Conservation (phyloP, 2,329 filamentous ascomycete genomes). For the Exophiala alcalophila region DNA sequence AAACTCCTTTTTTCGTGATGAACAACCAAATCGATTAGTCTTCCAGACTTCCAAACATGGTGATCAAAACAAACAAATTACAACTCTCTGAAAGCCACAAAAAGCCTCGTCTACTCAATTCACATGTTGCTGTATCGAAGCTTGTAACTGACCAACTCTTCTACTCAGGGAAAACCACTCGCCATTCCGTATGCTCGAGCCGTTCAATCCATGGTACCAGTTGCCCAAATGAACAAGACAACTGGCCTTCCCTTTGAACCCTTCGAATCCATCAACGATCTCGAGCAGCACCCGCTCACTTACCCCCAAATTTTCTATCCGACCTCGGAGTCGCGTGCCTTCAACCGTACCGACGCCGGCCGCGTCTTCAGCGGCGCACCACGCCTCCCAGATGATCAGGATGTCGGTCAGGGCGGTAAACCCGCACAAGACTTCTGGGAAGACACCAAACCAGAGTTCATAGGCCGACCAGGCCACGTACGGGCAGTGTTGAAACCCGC, state of each 20-base stretch:
- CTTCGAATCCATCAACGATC: conserved; percentile 64
- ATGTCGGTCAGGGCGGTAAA: conserved; percentile 33
- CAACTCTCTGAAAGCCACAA: conserved; percentile 64
- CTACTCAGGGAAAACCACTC: conserved; percentile 66
- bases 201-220: conserved; percentile 75
- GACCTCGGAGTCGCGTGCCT: conserved; percentile 60
- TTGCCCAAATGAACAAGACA: conserved; percentile 49
- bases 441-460: conserved; percentile 37
- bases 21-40: conserved; percentile 94
- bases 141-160: conserved; percentile 1
- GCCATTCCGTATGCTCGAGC: conserved; percentile 74
- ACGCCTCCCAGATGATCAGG: conserved; percentile 37
- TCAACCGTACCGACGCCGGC: conserved; percentile 64
- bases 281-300: conserved; percentile 57
- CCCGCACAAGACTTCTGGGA: conserved; percentile 31
- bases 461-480: conserved; percentile 43
- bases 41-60: conserved; percentile 90
- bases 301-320: conserved; percentile 60
- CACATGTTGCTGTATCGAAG: not conserved
- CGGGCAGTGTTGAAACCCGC: conserved; percentile 58
- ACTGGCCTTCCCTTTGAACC: conserved; percentile 38
- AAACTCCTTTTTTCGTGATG: conserved; percentile 55
- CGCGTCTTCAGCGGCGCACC: conserved; percentile 55
- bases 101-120: not conserved
- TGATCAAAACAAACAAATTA: conserved; percentile 67